phyloP scores from a whole-genome alignment of 257 asterid species.

The Nicotiana attenuata region DNA sequence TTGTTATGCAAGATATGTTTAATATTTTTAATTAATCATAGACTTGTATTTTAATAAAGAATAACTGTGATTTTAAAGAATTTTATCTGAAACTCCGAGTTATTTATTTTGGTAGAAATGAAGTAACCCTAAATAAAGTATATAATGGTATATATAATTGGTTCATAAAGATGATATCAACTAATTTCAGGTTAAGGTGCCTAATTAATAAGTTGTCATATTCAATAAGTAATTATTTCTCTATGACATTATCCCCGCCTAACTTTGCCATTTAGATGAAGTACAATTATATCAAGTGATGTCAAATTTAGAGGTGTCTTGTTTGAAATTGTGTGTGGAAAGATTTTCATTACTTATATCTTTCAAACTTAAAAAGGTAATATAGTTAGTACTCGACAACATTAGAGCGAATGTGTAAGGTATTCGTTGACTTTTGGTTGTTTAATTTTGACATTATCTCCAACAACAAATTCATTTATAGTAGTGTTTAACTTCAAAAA shows the following conservation, averaged over 20 bases:
- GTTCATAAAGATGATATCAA: neutral
- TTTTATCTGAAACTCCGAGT: neutral
- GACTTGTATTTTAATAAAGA: neutral
- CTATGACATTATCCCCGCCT: neutral
- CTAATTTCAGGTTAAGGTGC: neutral
- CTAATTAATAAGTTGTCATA: neutral
- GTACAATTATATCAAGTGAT: neutral
- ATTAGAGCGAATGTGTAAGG: neutral
- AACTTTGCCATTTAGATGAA: neutral
- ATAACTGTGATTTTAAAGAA: neutral
- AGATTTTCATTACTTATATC: neutral
- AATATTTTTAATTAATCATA: neutral
- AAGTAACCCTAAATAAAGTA: too few species aligned
- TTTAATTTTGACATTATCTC: neutral
- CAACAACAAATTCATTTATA: neutral
- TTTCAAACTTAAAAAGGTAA: neutral
- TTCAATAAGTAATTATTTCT: neutral
- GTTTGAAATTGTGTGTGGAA: neutral
- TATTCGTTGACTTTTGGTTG: neutral
- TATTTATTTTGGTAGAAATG: too few species aligned
- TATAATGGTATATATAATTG: neutral
- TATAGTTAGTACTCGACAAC: neutral
- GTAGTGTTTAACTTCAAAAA: neutral
- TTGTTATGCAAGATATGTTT: too few species aligned
- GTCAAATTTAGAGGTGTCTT: neutral